These are phyloP conservation scores for Massariosphaeria phaeospora DNA, from an alignment of 495 filamentous ascomycete genomes.

Conservation along the genomic window DNA sequence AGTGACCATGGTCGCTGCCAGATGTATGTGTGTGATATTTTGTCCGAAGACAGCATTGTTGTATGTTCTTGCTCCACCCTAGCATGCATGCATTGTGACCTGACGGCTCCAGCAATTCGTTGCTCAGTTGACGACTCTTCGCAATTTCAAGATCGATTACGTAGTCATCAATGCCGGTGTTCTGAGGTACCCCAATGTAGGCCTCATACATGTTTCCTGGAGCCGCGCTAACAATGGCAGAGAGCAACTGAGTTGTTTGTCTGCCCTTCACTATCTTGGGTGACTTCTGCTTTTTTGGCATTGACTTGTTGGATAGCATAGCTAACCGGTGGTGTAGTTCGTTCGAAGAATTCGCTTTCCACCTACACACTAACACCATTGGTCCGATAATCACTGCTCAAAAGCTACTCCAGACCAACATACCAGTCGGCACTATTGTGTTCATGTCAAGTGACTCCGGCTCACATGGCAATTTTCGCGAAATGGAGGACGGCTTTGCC, in stretches of 20 bases:
- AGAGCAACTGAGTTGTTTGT: conserved; percentile 52
- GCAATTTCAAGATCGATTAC: conserved; percentile 45
- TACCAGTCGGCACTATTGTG: conserved; percentile 44
- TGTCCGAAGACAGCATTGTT: conserved; percentile 48
- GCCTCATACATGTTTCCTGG: conserved; percentile 6
- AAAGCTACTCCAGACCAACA: conserved; percentile 45
- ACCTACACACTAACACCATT: conserved; percentile 54
- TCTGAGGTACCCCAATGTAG: conserved; percentile 53
- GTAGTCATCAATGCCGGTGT: conserved; percentile 56
- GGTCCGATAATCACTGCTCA: conserved; percentile 55
- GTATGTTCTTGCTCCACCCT: conserved; percentile 32
- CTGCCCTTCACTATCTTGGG: conserved; percentile 2
- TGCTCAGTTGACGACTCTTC: conserved; percentile 34
- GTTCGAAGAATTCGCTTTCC: conserved; percentile 50
- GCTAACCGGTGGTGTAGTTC: conserved; percentile 37
- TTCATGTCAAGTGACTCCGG: conserved; percentile 55
- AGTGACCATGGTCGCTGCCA: conserved; percentile 42
- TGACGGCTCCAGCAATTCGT: conserved; percentile 34
- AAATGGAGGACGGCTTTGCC: conserved; percentile 55
- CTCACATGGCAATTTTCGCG: conserved; percentile 45
- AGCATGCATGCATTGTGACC: neutral
- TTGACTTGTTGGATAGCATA: neutral
- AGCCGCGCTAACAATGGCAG: conserved; percentile 33
- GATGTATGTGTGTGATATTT: conserved; percentile 51
- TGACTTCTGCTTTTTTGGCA: neutral